Percentiles rank a stretch among this genome's conserved stretches.
phyloP scores from a whole-genome alignment of 192 early-diverging fungal genomes.

The Thamnidium elegans region DNA sequence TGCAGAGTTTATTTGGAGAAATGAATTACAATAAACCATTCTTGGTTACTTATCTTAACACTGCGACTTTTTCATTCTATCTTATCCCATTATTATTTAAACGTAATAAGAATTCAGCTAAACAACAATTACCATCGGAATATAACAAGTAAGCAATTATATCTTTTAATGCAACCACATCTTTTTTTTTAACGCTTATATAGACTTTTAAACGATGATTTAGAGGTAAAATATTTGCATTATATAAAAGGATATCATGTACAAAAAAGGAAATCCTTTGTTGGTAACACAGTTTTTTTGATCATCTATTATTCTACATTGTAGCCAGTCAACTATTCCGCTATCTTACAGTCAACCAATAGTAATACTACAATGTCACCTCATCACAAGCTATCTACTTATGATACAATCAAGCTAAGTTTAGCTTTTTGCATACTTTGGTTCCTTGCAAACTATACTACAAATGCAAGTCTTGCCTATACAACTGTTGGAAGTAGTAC shows the following conservation, averaged over 20 bases:
- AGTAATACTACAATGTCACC: neutral
- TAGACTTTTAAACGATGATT: conserved; percentile 5
- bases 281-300: neutral
- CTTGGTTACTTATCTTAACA: conserved; percentile 80
- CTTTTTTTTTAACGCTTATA: neutral
- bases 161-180: neutral
- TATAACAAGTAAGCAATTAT: conserved; percentile 2
- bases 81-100: conserved; percentile 46
- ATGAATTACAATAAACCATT: conserved; percentile 73
- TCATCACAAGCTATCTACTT: conserved; percentile 20
- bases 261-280: neutral
- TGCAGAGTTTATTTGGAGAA: conserved; percentile 66
- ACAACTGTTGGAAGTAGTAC: conserved; percentile 75
- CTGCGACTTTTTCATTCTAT: conserved; percentile 73
- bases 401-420: conserved; percentile 58
- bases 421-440: conserved; percentile 75
- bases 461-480: conserved; percentile 71
- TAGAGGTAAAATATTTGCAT: neutral
- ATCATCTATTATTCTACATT: neutral
- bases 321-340: neutral
- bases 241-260: neutral
- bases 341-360: neutral
- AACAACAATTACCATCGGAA: neutral
- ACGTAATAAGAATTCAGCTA: neutral
- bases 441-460: conserved; percentile 75